phyloP scores from a whole-genome alignment of 805 yeast species.

The Zygoascus flipseniorum region DNA sequence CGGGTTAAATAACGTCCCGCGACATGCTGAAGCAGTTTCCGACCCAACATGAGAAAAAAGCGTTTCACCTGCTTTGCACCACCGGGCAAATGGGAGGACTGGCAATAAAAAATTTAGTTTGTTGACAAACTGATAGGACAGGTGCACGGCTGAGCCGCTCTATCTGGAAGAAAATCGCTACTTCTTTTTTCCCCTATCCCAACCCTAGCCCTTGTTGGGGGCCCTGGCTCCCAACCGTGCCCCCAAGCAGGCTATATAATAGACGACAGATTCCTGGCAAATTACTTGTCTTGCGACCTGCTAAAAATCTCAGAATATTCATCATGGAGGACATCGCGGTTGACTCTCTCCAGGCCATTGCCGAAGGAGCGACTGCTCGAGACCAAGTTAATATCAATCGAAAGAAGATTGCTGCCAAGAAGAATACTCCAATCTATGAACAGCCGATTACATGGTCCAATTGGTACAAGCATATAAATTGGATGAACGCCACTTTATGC shows the following conservation, averaged over 20 bases:
- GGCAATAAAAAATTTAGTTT: too few relatives aligned
- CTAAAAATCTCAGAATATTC: background rate
- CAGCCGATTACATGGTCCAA: conserved; percentile 67
- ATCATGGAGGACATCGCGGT: conserved; percentile 19
- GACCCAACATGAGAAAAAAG: background rate
- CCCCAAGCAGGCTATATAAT: background rate
- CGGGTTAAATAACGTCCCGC: background rate
- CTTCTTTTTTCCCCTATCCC: too few relatives aligned
- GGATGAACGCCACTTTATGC: conserved; percentile 57
- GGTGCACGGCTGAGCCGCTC: too few relatives aligned
- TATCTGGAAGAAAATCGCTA: too few relatives aligned
- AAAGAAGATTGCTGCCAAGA: conserved; percentile 3
- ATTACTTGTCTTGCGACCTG: too few relatives aligned
- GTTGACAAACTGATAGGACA: too few relatives aligned
- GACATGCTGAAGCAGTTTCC: background rate
- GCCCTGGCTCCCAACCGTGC: background rate
- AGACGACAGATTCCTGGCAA: too few relatives aligned
- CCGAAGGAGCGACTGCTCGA: conserved; percentile 25
- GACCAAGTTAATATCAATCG: conserved; percentile 24
- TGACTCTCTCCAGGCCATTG: conserved; percentile 25
- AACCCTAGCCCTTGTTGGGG: conserved; percentile 2
- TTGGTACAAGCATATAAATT: conserved; percentile 66
- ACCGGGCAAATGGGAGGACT: too few relatives aligned
- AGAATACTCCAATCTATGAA: conserved; percentile 48
- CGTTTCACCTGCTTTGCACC: background rate